A percentile compares a stretch with the other conserved stretches of the same genome.
These are phyloP conservation scores for Podospora tetraspora DNA, from an alignment of 495 filamentous ascomycete genomes.

Conservation along the genomic window DNA sequence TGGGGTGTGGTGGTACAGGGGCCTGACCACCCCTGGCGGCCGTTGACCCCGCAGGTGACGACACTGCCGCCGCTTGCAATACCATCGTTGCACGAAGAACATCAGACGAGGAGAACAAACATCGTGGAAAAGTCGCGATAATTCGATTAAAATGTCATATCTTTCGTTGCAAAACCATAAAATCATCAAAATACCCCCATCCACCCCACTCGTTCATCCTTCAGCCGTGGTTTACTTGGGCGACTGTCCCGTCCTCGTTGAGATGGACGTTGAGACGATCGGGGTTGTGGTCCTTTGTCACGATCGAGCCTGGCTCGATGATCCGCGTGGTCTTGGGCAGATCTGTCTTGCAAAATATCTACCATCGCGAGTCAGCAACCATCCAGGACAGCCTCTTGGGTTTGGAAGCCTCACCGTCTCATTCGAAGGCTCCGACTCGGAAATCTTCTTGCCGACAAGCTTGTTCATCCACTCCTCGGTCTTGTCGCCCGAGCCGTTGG, in stretches of 20 bases:
- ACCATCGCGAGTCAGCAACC: not conserved
- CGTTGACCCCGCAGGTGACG: not conserved
- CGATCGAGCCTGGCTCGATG: slow-evolving; percentile 56
- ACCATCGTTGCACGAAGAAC: not conserved
- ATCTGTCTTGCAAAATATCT: slow-evolving; percentile 73
- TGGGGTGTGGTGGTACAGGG: slow-evolving; percentile 12
- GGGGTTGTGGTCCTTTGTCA: slow-evolving; percentile 57
- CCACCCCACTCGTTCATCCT: not conserved
- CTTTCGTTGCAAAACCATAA: not conserved
- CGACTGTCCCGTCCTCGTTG: slow-evolving; percentile 66
- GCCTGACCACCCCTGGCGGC: not conserved
- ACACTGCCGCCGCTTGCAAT: not conserved
- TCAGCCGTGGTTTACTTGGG: slow-evolving; percentile 58
- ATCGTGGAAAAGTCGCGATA: not conserved
- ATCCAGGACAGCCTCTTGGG: not conserved
- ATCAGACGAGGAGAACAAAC: not conserved
- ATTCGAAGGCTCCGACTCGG: slow-evolving; percentile 34
- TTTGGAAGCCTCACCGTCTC: slow-evolving; percentile 35
- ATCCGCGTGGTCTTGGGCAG: slow-evolving; percentile 64
- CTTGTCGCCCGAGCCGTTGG: slow-evolving; percentile 44
- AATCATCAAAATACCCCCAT: not conserved
- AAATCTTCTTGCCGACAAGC: slow-evolving; percentile 67
- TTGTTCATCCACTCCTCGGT: slow-evolving; percentile 66
- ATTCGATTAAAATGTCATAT: not conserved
- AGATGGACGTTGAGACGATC: slow-evolving; percentile 67